Evolutionary conservation across 1,284 basidiomycete species (phyloP), one percentile per base, ranked within the genome.

Genomic region (Pholiota adiposa): DNA sequence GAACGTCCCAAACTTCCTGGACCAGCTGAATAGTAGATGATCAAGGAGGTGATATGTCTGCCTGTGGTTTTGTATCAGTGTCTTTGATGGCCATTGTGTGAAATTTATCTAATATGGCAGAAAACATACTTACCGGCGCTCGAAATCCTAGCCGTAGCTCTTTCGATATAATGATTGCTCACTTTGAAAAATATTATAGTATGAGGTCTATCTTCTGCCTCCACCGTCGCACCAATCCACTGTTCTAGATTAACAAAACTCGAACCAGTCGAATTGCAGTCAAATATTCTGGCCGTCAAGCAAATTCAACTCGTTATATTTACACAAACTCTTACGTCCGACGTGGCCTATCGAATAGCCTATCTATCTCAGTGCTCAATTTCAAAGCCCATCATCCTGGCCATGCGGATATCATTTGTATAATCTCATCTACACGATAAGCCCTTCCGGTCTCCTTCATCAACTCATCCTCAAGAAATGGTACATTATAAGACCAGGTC

Each of bases 281-380:
- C 4, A 27, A 27, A 23, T 19, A 27, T 46, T n/a, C 23, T 12
- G 14, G 14, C 1, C 16, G 44, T 46, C 43, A 27, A 29, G 16
- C 1, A 50, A 50, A 11, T 31, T 12, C 0, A 50, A 19, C 16
- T 33, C 18, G n/a, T 29, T 50, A 19, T 21, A 21, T 27, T 50
- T 34, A 11, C 31, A 50, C 25, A 27, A 34, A 18, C 3, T 18
- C 29, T 11, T 5, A 29, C 21, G 7, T 25, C 19, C 21, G 41
- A 44, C 16, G 25, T 27, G 44, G 14, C 44, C 12, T 46, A 46
- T 46, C 44, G 6, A 44, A 18, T 48, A 14, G 48, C 48, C n/a
- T 33, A 50, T 50, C 29, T 50, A 34, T 50, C 48, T 50, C 48
- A 33, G n/a, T 50, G 31, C 2, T 25, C 48, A 34, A 50, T 50